Percentiles rank a stretch among this genome's conserved stretches.
Evolutionary conservation across 768 basidiomycete species (phyloP).

Genomic region (Suillus bovinus): DNA sequence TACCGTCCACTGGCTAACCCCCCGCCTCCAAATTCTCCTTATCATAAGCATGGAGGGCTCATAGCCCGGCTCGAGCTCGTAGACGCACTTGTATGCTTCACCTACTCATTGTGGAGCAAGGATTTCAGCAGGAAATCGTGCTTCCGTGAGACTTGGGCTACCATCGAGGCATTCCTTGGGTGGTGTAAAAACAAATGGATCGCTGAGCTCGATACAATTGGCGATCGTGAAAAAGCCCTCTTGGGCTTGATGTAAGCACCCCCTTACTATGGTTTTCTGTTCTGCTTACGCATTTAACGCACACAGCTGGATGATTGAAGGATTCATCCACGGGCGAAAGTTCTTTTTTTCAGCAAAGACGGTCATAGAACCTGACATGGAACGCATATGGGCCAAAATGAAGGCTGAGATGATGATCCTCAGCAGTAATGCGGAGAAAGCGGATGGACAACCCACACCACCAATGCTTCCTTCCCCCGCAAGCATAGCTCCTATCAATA

Average conservation of each 20-base stretch:
- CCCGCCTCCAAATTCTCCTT: conserved; percentile 63
- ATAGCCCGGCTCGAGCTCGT: conserved; percentile 79
- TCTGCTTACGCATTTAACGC: conserved; percentile 27
- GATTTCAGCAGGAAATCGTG: conserved; percentile 61
- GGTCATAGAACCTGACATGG: conserved; percentile 35
- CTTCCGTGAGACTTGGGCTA: conserved; percentile 62
- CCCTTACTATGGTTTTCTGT: conserved; percentile 15
- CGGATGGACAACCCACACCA: conserved; percentile 48
- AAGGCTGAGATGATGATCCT: conserved; percentile 32
- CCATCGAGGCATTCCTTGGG: conserved; percentile 65
- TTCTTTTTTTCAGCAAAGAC: conserved; percentile 39
- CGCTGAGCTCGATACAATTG: conserved; percentile 36
- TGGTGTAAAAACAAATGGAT: conserved; percentile 76
- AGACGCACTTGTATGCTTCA: conserved; percentile 82
- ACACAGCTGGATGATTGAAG: conserved; percentile 76
- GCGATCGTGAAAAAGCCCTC: conserved; percentile 58
- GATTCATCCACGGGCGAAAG: conserved; percentile 63
- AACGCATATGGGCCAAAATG: conserved; percentile 36
- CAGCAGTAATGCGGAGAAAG: conserved; percentile 36
- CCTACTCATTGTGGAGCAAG: conserved; percentile 80
- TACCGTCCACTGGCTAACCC: conserved; percentile 64
- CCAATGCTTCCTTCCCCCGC: conserved; percentile 82
- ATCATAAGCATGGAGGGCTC: conserved; percentile 73
- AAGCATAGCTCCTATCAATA: conserved; percentile 64
- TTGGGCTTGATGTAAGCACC: conserved; percentile 77